Conservation (phyloP, 2,329 filamentous ascomycete genomes). For the Plectosphaerella sp. region DNA sequence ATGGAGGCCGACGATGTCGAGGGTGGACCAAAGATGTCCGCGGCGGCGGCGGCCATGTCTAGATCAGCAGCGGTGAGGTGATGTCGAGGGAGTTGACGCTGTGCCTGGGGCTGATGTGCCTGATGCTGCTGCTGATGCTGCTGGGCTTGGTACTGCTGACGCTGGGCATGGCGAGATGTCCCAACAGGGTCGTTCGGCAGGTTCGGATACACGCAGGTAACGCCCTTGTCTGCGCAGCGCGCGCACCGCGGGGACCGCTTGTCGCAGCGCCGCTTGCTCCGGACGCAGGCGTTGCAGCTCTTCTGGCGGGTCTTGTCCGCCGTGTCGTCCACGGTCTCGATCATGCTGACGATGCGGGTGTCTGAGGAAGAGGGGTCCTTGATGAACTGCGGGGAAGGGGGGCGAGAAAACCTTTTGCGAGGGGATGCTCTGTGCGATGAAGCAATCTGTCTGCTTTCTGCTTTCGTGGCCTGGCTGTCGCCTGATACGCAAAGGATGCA, state of each 20-base stretch:
- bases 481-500: neutral
- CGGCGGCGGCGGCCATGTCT: neutral
- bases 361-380: neutral
- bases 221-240: slow-evolving; percentile 35
- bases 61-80: slow-evolving; percentile 1
- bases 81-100: neutral
- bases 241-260: slow-evolving; percentile 37
- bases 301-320: slow-evolving; percentile 41
- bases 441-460: neutral
- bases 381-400: neutral
- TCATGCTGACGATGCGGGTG: neutral
- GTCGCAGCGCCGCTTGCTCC: slow-evolving; percentile 42
- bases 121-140: slow-evolving; percentile 2
- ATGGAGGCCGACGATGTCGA: slow-evolving; percentile 16
- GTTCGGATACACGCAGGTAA: slow-evolving; percentile 36
- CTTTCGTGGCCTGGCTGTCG: too few relatives aligned
- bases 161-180: neutral
- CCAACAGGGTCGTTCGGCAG: slow-evolving; percentile 18
- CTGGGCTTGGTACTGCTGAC: neutral
- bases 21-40: slow-evolving; percentile 2
- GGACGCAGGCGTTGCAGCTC: slow-evolving; percentile 44
- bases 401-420: too few relatives aligned
- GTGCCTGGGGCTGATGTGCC: neutral
- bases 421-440: too few relatives aligned
- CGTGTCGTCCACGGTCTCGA: slow-evolving; percentile 3